Percentiles rank a stretch among this genome's conserved stretches.
Conservation (phyloP, 495 filamentous ascomycete genomes). For the Aspergillus campestris region DNA sequence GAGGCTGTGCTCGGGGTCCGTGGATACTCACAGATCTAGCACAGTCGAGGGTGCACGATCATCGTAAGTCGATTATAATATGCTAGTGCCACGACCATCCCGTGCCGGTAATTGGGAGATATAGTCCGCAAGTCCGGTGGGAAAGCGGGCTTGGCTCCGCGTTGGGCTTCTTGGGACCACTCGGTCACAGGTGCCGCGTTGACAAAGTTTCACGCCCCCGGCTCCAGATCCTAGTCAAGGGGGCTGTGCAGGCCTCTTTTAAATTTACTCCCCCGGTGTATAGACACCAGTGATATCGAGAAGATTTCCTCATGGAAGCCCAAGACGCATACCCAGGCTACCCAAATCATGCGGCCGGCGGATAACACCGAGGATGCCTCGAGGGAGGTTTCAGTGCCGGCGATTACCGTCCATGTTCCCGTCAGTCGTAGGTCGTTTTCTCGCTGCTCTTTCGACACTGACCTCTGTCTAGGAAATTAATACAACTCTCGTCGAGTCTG, state of each 20-base stretch:
- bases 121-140: neutral
- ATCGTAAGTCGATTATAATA: no score
- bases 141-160: constrained; percentile 5
- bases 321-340: neutral
- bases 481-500: neutral
- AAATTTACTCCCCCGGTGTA: no score
- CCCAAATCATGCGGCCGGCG: no score
- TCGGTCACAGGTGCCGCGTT: neutral
- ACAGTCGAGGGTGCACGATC: no score
- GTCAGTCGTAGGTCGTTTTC: neutral
- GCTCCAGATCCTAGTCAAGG: neutral
- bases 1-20: no score
- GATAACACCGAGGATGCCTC: neutral
- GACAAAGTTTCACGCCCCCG: no score
- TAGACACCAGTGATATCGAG: no score
- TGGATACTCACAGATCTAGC: no score
- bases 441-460: neutral
- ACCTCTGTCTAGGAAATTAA: neutral
- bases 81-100: no score
- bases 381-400: constrained; percentile 1
- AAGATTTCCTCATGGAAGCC: neutral
- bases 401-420: constrained; percentile 11
- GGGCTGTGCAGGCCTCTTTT: constrained; percentile 1
- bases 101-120: no score
- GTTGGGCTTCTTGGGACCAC: neutral